Evolutionary conservation across 83 land plant genomes (phyloP).

Genomic region (Larix sibirica): DNA sequence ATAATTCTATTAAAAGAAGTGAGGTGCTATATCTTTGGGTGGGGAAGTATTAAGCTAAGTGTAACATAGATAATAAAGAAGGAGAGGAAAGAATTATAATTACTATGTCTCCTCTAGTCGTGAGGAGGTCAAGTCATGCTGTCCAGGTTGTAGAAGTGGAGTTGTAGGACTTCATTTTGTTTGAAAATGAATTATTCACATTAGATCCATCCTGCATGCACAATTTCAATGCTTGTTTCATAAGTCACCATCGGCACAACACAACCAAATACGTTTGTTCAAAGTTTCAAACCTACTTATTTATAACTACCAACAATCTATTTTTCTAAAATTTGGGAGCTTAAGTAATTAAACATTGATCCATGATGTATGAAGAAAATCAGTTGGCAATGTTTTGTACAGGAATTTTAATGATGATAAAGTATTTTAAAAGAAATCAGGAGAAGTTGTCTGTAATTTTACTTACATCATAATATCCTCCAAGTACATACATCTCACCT

Average conservation of each 20-base stretch:
- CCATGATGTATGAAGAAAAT: no score
- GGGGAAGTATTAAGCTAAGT: no score
- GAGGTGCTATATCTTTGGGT: no score
- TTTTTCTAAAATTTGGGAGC: no score
- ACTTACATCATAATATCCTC: conserved; percentile 48
- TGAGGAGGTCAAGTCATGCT: conserved; percentile 26
- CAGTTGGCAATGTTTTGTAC: no score
- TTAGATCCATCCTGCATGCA: conserved; percentile 3
- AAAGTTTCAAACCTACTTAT: no score
- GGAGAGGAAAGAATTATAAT: background rate
- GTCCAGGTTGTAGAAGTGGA: conserved; percentile 31
- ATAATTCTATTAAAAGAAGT: no score
- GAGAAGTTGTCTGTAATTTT: background rate
- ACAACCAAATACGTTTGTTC: background rate
- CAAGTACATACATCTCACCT: conserved; percentile 47
- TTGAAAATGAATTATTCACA: conserved; percentile 19
- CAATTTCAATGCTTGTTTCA: background rate
- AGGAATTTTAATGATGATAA: no score
- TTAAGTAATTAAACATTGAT: no score
- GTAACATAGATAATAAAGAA: no score
- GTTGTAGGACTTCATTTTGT: conserved; percentile 43
- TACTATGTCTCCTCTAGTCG: conserved; percentile 54
- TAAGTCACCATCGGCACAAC: background rate
- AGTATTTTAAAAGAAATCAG: conserved; percentile 2
- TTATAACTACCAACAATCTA: no score